Base-by-base conservation (phyloP, 345 rosid genomes). In the Viola odorata region DNA sequence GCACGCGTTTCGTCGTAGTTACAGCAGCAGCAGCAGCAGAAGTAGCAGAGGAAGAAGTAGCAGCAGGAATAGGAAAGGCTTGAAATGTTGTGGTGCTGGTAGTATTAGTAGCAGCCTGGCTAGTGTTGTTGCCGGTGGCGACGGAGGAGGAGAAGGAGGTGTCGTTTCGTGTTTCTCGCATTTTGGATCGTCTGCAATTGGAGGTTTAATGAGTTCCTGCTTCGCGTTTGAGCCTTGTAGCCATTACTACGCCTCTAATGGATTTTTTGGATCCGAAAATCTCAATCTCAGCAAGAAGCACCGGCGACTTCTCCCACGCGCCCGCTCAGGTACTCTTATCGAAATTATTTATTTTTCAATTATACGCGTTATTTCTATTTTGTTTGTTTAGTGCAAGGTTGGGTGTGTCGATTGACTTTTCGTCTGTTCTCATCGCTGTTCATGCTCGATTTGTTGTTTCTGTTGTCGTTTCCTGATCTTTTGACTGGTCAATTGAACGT, bases 221-320 rank as follows among this genome's bases (percentile, higher is more conserved):
- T 70, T 87, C 68, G 82, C 87, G 45, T 81, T 84, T 55, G 87
- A 84, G 73, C 92, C 96, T 6, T 91, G 89, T 62, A 58, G 69
- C 51, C 84, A 85, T 38, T 84, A 71, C 54, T 65, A 66, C 71
- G 69, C 63, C 79, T 81, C 82, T 41, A 71, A 64, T 74, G 81
- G 78, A 57, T 69, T 82, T 15, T 86, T 83, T 60, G 81, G 84
- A 73, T 50, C 55, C 50, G n/a, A 32, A 38, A n/a, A 17, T n/a
- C 13, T n/a, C 13, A 5, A 9, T 52, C 64, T 63, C 41, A 61
- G 55, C 57, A 70, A 63, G 37, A 65, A 37, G 58, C 66, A 41
- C 11, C 42, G 63, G 12, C 60, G 56, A 23, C 63, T 66, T 41
- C 36, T 23, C 41, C 59, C 66, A 8, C 50, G 48, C 36, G 45